Percentiles rank a stretch among this genome's conserved stretches.
These are phyloP conservation scores for Neurospora intermedia DNA, from an alignment of 495 filamentous ascomycete species.

Conservation along the genomic window DNA sequence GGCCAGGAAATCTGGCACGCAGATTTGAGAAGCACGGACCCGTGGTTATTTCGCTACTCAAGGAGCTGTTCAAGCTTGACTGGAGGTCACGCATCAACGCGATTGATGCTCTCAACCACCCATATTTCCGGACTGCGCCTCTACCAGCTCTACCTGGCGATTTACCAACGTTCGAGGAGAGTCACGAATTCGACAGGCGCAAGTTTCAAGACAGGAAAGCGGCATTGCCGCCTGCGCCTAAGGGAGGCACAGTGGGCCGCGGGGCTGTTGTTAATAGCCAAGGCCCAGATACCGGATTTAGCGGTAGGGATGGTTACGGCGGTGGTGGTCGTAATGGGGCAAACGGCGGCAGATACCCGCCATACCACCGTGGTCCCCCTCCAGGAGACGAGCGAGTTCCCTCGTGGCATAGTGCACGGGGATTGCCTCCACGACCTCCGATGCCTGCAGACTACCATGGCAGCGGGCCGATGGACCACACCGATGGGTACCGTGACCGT, in stretches of 20 bases:
- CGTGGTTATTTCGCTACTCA: slow-evolving; percentile 65
- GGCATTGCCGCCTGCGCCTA: slow-evolving; percentile 76
- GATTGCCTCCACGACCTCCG: slow-evolving; percentile 35
- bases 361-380: slow-evolving; percentile 21
- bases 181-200: slow-evolving; percentile 86
- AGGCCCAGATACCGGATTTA: slow-evolving; percentile 36
- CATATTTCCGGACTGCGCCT: slow-evolving; percentile 74
- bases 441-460: slow-evolving; percentile 23
- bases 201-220: slow-evolving; percentile 74
- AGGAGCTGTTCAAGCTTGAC: slow-evolving; percentile 77
- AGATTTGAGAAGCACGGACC: slow-evolving; percentile 57
- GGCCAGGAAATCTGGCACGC: slow-evolving; percentile 53
- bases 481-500: slow-evolving; percentile 24
- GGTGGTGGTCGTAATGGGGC: slow-evolving; percentile 26
- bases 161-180: slow-evolving; percentile 81
- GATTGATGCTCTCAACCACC: slow-evolving; percentile 85
- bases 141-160: slow-evolving; percentile 73
- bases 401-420: slow-evolving; percentile 39
- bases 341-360: slow-evolving; percentile 28
- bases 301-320: slow-evolving; percentile 30
- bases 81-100: slow-evolving; percentile 85
- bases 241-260: slow-evolving; percentile 75
- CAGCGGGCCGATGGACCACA: slow-evolving; percentile 25
- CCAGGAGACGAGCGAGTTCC: slow-evolving; percentile 35
- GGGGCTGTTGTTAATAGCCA: slow-evolving; percentile 50